Conservation (phyloP, 2,329 filamentous ascomycete genomes). For the Colletotrichum chlorophyti region DNA sequence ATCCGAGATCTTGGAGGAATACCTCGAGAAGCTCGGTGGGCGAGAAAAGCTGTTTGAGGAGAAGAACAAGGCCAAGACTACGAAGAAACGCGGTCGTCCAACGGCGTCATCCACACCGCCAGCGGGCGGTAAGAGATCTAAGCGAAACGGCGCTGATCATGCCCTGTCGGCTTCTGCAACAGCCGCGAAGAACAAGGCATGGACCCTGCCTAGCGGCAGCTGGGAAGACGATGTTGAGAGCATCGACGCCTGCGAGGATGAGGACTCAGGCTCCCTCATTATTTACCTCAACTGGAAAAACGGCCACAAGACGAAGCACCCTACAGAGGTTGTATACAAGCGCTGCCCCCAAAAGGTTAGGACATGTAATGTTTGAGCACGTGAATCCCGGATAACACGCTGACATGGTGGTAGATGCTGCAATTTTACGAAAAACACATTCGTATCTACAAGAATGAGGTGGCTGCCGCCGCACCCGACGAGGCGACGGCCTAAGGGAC, state of each 20-base stretch:
- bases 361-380: background rate
- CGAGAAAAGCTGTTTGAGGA: slow-evolving; percentile 60
- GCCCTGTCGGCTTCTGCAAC: slow-evolving; percentile 55
- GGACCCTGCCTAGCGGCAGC: slow-evolving; percentile 73
- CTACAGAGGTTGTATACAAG: slow-evolving; percentile 71
- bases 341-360: slow-evolving; percentile 80
- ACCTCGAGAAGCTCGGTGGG: slow-evolving; percentile 69
- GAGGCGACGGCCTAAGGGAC: slow-evolving; percentile 32
- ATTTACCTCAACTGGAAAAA: slow-evolving; percentile 79
- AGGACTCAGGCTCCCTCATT: slow-evolving; percentile 62
- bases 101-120: slow-evolving; percentile 42
- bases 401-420: slow-evolving; percentile 55
- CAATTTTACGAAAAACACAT: slow-evolving; percentile 66
- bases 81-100: slow-evolving; percentile 65
- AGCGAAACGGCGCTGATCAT: slow-evolving; percentile 51
- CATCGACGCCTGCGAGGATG: slow-evolving; percentile 77
- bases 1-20: slow-evolving; percentile 66
- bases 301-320: slow-evolving; percentile 76
- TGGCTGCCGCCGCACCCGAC: slow-evolving; percentile 21
- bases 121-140: slow-evolving; percentile 51
- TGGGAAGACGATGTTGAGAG: slow-evolving; percentile 78
- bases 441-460: slow-evolving; percentile 55
- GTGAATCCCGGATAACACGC: background rate
- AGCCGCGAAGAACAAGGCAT: slow-evolving; percentile 48
- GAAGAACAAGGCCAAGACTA: slow-evolving; percentile 55